Conservation (phyloP, 1,284 basidiomycete genomes). For the Mycosarcoma maydis region DNA sequence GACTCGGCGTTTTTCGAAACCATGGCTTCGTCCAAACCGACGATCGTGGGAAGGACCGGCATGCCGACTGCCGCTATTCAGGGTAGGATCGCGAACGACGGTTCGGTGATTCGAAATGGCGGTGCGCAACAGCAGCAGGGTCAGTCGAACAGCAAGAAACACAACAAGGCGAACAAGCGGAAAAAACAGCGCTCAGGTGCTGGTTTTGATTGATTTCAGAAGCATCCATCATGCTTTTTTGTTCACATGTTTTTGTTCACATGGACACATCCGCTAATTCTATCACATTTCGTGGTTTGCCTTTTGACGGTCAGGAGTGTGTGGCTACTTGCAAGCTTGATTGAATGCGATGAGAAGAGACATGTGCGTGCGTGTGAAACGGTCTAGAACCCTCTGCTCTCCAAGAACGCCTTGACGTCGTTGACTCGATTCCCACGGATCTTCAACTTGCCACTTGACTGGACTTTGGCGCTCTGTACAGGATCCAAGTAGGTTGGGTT, state of each 20-base stretch:
- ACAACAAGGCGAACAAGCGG: conserved; percentile 82
- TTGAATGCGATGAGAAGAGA: too few species aligned
- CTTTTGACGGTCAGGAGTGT: too few species aligned
- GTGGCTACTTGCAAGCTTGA: too few species aligned
- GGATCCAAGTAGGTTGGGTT: conserved; percentile 28
- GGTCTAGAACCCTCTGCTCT: conserved; percentile 40
- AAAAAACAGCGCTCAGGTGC: conserved; percentile 60
- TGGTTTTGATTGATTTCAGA: conserved; percentile 30
- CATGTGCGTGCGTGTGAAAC: too few species aligned
- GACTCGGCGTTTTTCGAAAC: conserved; percentile 86
- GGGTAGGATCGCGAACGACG: conserved; percentile 53
- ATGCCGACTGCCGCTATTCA: conserved; percentile 40
- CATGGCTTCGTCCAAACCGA: conserved; percentile 73
- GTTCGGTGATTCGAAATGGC: conserved; percentile 65
- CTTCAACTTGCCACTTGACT: conserved; percentile 32
- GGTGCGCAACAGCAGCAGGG: conserved; percentile 68
- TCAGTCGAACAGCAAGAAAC: conserved; percentile 76
- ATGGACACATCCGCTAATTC: too few species aligned
- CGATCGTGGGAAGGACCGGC: conserved; percentile 69
- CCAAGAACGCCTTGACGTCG: conserved; percentile 38
- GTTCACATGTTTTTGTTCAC: neutral
- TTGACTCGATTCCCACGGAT: conserved; percentile 37
- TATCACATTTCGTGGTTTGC: too few species aligned
- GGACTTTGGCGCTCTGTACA: conserved; percentile 18
- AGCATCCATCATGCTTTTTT: neutral